Conservation (phyloP, 2,329 filamentous ascomycete species). For the Aureobasidium namibiae region DNA sequence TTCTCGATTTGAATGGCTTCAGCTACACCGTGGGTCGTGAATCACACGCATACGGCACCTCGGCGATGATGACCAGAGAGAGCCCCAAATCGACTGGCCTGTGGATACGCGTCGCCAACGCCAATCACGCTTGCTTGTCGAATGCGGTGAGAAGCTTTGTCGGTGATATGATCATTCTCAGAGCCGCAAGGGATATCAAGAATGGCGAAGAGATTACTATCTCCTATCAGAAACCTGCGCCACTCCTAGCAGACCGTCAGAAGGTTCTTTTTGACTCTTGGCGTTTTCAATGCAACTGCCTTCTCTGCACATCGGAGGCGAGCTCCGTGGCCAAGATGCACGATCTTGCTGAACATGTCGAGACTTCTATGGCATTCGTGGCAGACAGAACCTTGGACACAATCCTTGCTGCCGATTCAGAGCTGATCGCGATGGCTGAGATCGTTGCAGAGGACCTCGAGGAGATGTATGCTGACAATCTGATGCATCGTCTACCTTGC, state of each 20-base stretch:
- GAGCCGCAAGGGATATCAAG: slow-evolving; percentile 32
- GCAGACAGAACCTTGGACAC: background rate
- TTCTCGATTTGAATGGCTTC: background rate
- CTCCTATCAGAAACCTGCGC: slow-evolving; percentile 1
- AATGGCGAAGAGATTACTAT: slow-evolving; percentile 18
- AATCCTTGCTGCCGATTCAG: background rate
- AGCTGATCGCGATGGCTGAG: background rate
- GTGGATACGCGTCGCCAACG: slow-evolving; percentile 33
- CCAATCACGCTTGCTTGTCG: slow-evolving; percentile 36
- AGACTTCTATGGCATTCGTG: background rate
- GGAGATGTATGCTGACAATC: background rate
- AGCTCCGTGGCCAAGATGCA: background rate
- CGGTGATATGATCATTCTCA: slow-evolving; percentile 35
- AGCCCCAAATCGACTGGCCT: slow-evolving; percentile 16
- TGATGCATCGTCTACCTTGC: background rate
- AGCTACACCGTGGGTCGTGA: background rate
- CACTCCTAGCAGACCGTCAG: background rate
- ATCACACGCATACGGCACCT: slow-evolving; percentile 2
- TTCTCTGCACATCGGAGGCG: background rate
- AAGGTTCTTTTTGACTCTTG: background rate
- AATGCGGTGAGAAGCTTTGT: slow-evolving; percentile 32
- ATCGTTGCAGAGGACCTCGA: background rate
- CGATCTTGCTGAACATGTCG: background rate
- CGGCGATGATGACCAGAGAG: background rate
- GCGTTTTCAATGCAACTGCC: background rate